Evolutionary conservation across 228 moss, liverwort and hornwort genomes (phyloP), one percentile per base, ranked within the genome.

Genomic region (Sphagnum magellanicum): DNA sequence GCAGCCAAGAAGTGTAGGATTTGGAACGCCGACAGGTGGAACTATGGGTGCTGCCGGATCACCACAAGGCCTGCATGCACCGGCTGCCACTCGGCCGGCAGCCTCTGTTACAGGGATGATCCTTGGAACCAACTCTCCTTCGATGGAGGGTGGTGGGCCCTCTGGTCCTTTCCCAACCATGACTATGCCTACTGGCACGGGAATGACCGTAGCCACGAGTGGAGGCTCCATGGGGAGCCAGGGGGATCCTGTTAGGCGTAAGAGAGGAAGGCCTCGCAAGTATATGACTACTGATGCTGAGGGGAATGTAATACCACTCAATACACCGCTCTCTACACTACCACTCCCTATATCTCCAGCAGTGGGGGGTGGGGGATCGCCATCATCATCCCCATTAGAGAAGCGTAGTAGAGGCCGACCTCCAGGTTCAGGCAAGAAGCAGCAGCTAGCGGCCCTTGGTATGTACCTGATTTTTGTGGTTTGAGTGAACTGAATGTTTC

Each of bases 401-500:
- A 88, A 88, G 67, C 76, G 88, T 5, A 84, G 81, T 4, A 81
- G 90, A 58, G 90, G 90, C 15, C 77, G 88, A 70, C 88, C 90
- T 5, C 88, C 81, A 6, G 85, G 88, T 52, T 91, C 90, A 6
- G 83, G 90, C 72, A 90, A 84, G 76, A 83, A 83, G 64, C 88
- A 78, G 63, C 83, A 85, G 64, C 79, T 83, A 12, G 78, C 81
- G 8, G 81, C 85, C 71, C 75, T 87, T 64, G 85, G 81, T 81
- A 73, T 32, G 32, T 32, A 32, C 32, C 32, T 32, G 32, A 32
- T 32, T 32, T 32, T 32, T 2, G 32, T 32, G 32, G 32, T 32
- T 32, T 32, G 32, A 32, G 32, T 3, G 32, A 32, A 32, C 32
- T 3, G 32, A 32, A 32, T 32, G 32, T 32, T 32, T 32, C 32